A percentile compares a stretch with the other conserved stretches of the same genome.
Conservation (phyloP, 805 yeast genomes). For the Vanderwaltozyma yarrowii region DNA sequence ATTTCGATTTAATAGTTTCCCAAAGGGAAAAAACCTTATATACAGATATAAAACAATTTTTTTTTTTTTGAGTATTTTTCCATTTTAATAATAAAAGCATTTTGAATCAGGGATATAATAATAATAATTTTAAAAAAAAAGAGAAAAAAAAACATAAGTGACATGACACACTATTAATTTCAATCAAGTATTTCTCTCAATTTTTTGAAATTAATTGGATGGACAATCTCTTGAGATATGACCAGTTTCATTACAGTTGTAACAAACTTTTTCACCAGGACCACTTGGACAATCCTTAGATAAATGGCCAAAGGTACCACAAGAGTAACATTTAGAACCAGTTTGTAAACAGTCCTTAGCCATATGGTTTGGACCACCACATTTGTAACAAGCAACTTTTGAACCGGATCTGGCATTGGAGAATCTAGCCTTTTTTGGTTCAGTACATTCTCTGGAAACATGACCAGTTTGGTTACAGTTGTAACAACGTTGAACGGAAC, state of each 20-base stretch:
- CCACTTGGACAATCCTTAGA: conserved; percentile 68
- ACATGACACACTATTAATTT: too few relatives aligned
- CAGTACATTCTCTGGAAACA: conserved; percentile 66
- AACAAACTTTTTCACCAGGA: conserved; percentile 40
- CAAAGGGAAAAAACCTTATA: too few relatives aligned
- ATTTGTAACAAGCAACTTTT: conserved; percentile 61
- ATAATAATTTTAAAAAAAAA: too few relatives aligned
- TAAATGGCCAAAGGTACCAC: conserved; percentile 86
- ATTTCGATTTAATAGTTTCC: too few relatives aligned
- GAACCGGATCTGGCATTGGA: conserved; percentile 1
- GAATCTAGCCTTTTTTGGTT: conserved; percentile 29
- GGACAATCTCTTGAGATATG: conserved; percentile 80
- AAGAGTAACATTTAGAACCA: conserved; percentile 77
- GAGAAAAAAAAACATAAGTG: too few relatives aligned
- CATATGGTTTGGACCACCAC: conserved; percentile 89
- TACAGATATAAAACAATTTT: too few relatives aligned
- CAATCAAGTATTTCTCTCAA: too few relatives aligned
- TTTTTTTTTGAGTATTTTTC: too few relatives aligned
- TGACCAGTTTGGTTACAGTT: conserved; percentile 72
- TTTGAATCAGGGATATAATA: too few relatives aligned
- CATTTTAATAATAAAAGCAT: too few relatives aligned
- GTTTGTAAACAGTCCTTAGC: conserved; percentile 82
- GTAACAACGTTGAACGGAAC: conserved; percentile 70
- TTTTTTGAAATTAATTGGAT: background rate
- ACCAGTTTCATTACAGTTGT: conserved; percentile 50